Evolutionary conservation across 2,329 filamentous ascomycete species (phyloP).

Genomic region (Aureobasidium sp.): DNA sequence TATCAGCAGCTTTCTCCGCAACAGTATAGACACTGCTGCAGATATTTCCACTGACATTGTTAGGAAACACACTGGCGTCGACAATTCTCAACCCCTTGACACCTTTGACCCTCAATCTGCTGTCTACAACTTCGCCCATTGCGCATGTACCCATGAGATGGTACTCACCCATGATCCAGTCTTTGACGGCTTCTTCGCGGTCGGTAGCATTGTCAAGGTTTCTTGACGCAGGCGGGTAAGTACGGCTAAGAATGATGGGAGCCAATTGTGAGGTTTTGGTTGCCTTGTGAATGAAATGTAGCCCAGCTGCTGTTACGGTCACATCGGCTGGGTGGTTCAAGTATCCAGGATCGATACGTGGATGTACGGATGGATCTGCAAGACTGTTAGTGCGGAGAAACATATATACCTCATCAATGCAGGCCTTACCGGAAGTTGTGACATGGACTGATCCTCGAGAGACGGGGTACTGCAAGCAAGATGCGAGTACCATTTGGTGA

Average conservation of each 20-base stretch:
- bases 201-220: slow-evolving; percentile 24
- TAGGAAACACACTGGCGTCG: slow-evolving; percentile 31
- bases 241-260: slow-evolving; percentile 33
- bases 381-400: background rate
- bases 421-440: slow-evolving; percentile 21
- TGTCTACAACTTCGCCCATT: slow-evolving; percentile 39
- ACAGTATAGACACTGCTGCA: slow-evolving; percentile 27
- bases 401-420: background rate
- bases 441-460: slow-evolving; percentile 29
- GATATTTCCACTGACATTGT: slow-evolving; percentile 27
- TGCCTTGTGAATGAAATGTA: slow-evolving; percentile 38
- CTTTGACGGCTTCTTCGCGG: slow-evolving; percentile 23
- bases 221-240: slow-evolving; percentile 26
- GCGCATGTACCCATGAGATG: slow-evolving; percentile 38
- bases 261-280: slow-evolving; percentile 36
- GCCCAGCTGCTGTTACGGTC: slow-evolving; percentile 24
- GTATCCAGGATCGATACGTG: slow-evolving; percentile 23
- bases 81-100: slow-evolving; percentile 32
- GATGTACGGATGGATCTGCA: slow-evolving; percentile 18
- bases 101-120: slow-evolving; percentile 32
- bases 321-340: slow-evolving; percentile 22
- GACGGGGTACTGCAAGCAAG: slow-evolving; percentile 29
- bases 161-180: slow-evolving; percentile 29
- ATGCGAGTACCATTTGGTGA: slow-evolving; percentile 23
- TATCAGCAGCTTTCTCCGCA: slow-evolving; percentile 28